phyloP scores from a whole-genome alignment of 768 basidiomycete genomes.

The Pleurotus platypus region DNA sequence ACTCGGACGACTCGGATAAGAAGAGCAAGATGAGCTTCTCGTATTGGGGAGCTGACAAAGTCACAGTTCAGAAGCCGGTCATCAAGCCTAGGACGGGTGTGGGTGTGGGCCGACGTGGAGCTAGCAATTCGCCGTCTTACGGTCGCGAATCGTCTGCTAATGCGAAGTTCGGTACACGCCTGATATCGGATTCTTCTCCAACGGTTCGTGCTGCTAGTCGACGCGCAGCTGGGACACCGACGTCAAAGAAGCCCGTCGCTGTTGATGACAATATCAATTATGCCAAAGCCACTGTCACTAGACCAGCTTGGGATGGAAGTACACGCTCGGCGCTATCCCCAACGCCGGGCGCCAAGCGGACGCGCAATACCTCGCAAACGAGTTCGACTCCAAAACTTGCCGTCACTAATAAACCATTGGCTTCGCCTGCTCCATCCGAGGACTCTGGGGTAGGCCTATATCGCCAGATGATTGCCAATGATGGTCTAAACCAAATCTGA shows the following conservation, averaged over 20 bases:
- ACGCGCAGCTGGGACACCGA: constrained; percentile 48
- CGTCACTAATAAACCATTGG: constrained; percentile 40
- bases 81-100: constrained; percentile 38
- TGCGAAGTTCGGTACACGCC: constrained; percentile 87
- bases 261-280: constrained; percentile 65
- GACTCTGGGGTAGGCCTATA: constrained; percentile 85
- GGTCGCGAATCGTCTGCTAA: constrained; percentile 83
- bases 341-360: constrained; percentile 46
- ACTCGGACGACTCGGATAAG: constrained; percentile 83
- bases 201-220: constrained; percentile 58
- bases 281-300: constrained; percentile 69
- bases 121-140: constrained; percentile 45
- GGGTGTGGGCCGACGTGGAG: constrained; percentile 38
- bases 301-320: constrained; percentile 71
- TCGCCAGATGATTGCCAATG: constrained; percentile 75
- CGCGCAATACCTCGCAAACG: constrained; percentile 71
- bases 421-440: constrained; percentile 74
- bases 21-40: constrained; percentile 95
- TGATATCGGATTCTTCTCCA: constrained; percentile 59
- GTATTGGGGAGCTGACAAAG: constrained; percentile 90
- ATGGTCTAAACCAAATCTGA: constrained; percentile 54
- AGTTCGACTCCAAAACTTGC: constrained; percentile 42
- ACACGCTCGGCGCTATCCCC: constrained; percentile 37
- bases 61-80: constrained; percentile 79
- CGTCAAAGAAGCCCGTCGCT: constrained; percentile 36